phyloP scores from a whole-genome alignment of 305 asterid species.

The Plantago rigida region DNA sequence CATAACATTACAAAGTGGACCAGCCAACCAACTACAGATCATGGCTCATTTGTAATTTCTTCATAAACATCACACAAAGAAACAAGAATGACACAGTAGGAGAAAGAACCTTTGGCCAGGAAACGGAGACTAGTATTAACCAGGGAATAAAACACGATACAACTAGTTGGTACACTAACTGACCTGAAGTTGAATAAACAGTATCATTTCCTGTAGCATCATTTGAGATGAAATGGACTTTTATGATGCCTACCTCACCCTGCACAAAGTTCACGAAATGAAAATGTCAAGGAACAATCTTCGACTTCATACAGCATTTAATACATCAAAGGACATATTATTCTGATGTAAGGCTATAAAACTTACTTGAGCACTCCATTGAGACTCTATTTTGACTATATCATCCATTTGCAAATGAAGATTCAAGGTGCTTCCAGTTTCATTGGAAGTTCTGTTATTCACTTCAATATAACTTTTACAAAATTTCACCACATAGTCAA shows the following conservation, averaged over 20 bases:
- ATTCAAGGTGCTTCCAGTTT: constrained; percentile 31
- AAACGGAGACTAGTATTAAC: constrained; percentile 5
- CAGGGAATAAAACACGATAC: constrained; percentile 5
- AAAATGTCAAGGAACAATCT: constrained; percentile 18
- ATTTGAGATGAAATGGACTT: constrained; percentile 42
- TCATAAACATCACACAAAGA: constrained; percentile 17
- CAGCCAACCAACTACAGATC: constrained; percentile 11
- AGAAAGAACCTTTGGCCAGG: neutral
- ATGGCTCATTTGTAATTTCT: constrained; percentile 4
- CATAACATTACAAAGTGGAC: neutral
- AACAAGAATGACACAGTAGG: constrained; percentile 1
- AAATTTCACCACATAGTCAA: constrained; percentile 54
- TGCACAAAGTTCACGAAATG: constrained; percentile 28
- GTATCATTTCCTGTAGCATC: constrained; percentile 30
- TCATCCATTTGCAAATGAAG: constrained; percentile 59
- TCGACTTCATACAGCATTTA: constrained; percentile 14
- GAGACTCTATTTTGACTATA: constrained; percentile 54
- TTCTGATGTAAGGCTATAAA: constrained; percentile 15
- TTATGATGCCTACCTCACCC: constrained; percentile 45
- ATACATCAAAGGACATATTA: constrained; percentile 15
- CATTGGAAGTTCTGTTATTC: constrained; percentile 36
- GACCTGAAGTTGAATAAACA: constrained; percentile 43
- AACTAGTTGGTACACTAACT: constrained; percentile 21
- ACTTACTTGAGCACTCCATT: constrained; percentile 60
- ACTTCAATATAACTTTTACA: constrained; percentile 48